These are phyloP conservation scores for Delitschia confertaspora DNA, from an alignment of 495 filamentous ascomycete species.

Conservation along the genomic window DNA sequence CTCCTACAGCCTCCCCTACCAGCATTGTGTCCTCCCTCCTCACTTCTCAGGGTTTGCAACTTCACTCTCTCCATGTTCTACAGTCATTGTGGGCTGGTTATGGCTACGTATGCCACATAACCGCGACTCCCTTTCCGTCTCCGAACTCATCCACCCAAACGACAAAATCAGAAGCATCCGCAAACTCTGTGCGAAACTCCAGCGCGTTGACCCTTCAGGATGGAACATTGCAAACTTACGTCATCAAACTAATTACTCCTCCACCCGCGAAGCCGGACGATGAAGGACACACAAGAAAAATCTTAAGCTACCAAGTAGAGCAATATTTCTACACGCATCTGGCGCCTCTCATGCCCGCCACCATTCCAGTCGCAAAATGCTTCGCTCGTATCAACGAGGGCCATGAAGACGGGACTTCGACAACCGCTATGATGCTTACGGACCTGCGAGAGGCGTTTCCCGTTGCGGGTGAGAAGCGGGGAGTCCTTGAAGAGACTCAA, in stretches of 20 bases:
- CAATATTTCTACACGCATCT: conserved; percentile 40
- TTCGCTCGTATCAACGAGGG: conserved; percentile 29
- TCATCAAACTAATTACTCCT: conserved; percentile 39
- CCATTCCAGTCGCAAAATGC: conserved; percentile 30
- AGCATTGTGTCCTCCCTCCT: conserved; percentile 13
- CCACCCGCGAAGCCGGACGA: conserved; percentile 19
- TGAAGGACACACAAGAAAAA: conserved; percentile 41
- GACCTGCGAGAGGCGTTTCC: conserved; percentile 30
- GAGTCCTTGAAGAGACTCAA: conserved; percentile 12
- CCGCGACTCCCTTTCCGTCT: conserved; percentile 22
- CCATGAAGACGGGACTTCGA: conserved; percentile 20
- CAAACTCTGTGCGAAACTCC: too few relatives aligned
- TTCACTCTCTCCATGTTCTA: conserved; percentile 10
- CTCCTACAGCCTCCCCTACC: conserved; percentile 7
- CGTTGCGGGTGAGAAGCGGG: conserved; percentile 5
- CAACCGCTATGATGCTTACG: conserved; percentile 30
- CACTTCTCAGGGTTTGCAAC: conserved; percentile 9
- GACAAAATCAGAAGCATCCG: conserved; percentile 2
- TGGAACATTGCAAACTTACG: conserved; percentile 14
- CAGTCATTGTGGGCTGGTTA: conserved; percentile 41
- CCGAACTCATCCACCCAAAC: conserved; percentile 11
- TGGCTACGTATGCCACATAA: conserved; percentile 38
- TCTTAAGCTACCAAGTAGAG: conserved; percentile 43
- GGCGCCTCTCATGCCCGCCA: conserved; percentile 26
- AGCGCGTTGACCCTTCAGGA: conserved; percentile 9